Evolutionary conservation across 2,329 filamentous ascomycete species (phyloP).

Genomic region (Fusarium sp.): DNA sequence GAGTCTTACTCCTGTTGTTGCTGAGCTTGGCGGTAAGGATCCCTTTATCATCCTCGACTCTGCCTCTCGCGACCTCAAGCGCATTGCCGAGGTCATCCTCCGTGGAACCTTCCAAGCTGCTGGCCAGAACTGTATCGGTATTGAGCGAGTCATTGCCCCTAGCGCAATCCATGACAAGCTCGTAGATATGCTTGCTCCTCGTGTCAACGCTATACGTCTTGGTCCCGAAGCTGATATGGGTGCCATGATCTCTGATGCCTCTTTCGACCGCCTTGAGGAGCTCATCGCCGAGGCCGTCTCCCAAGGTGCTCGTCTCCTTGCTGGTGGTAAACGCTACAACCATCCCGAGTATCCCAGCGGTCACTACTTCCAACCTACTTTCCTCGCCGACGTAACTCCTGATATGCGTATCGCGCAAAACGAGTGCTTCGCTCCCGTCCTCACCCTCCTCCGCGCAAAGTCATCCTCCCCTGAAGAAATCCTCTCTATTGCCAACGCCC

Average conservation of each 20-base stretch:
- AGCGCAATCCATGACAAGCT: slow-evolving; percentile 83
- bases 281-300: slow-evolving; percentile 84
- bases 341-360: slow-evolving; percentile 84
- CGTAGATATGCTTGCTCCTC: slow-evolving; percentile 78
- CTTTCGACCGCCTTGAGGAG: slow-evolving; percentile 81
- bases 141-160: slow-evolving; percentile 90
- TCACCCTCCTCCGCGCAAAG: slow-evolving; percentile 83
- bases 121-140: slow-evolving; percentile 97
- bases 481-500: slow-evolving; percentile 85
- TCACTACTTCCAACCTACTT: slow-evolving; percentile 93
- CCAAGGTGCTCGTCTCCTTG: slow-evolving; percentile 84
- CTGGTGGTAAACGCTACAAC: slow-evolving; percentile 79
- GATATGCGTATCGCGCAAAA: slow-evolving; percentile 89
- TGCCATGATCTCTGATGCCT: slow-evolving; percentile 86
- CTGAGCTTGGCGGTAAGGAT: slow-evolving; percentile 96
- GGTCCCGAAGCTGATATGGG: slow-evolving; percentile 88
- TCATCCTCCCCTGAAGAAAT: slow-evolving; percentile 74
- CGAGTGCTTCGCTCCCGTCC: slow-evolving; percentile 94
- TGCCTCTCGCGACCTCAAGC: slow-evolving; percentile 73
- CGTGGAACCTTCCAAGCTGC: slow-evolving; percentile 95
- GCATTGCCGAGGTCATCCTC: slow-evolving; percentile 87
- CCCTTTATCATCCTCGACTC: slow-evolving; percentile 92
- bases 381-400: slow-evolving; percentile 89
- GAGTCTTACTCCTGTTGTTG: slow-evolving; percentile 86
- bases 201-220: slow-evolving; percentile 81